Base-by-base conservation (phyloP, 2,329 filamentous ascomycete genomes). In the Furcasterigmium sp. region DNA sequence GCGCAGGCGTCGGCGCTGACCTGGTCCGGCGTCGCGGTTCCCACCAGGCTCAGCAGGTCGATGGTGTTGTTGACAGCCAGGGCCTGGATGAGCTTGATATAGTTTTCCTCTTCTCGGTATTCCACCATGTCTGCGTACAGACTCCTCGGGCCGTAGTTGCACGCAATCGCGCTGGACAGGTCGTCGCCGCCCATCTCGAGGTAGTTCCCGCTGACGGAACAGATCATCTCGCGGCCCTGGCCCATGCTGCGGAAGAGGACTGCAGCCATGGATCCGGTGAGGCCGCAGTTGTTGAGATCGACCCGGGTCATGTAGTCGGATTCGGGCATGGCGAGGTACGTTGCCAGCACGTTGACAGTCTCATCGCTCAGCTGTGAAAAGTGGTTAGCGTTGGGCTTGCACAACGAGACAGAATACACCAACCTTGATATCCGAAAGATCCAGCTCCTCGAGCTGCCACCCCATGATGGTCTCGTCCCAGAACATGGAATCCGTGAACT, bases 101-200 rank as follows among this genome's bases (percentile, higher is more conserved):
- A 80, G 52, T 68, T 76, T 9, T 56, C 55, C 53, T 79, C 76
- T 30, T 70, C 58, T 17, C 64, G 61, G 50, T 80, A 78, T 47
- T 79, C 74, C n/a, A 78, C 62, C 75, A 80, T 78, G 48, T 78
- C 72, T 47, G 78, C 57, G 48, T 73, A 72, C 18, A 80, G 58
- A 19, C 67, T 70, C 47, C 64, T 70, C 1, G 75, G 75, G 2
- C 72, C 72, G 47, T 69, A 67, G 13, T 69, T 70, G 41, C 62
- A 58, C 1, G 65, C 59, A 20, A 80, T 68, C 8, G 72, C 68
- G 17, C 64, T 61, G 18, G 71, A 73, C 43, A 79, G 59, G 41
- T 74, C 65, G 15, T 70, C 71, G 23, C 78, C 70, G 3, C 70
- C 74, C 10, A 67, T 62, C 45, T 80, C 76, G 4, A 80, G 59